Evolutionary conservation across 2,329 filamentous ascomycete genomes (phyloP).

Genomic region (Botrytis tulipae): DNA sequence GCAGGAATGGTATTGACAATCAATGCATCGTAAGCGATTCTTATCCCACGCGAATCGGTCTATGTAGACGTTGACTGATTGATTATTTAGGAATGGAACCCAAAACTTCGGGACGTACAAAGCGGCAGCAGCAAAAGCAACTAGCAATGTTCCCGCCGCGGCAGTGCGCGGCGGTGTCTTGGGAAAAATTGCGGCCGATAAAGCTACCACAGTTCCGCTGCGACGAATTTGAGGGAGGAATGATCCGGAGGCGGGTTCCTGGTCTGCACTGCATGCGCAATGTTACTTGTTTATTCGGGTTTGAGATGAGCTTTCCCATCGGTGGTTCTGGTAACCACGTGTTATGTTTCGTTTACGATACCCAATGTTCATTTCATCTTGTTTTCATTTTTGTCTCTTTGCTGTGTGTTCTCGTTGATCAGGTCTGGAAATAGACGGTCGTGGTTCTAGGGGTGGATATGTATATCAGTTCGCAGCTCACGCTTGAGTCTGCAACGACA

Average conservation of each 20-base stretch:
- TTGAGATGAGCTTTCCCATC: not conserved
- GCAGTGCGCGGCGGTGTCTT: not conserved
- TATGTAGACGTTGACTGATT: not conserved
- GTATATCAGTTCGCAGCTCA: not conserved
- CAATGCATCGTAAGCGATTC: slow-evolving; percentile 34
- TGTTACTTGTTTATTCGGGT: not conserved
- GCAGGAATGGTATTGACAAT: slow-evolving; percentile 44
- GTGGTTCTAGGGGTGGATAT: not conserved
- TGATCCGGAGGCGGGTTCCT: not conserved
- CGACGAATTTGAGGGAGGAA: not conserved
- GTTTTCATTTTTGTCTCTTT: not conserved
- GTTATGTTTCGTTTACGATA: not conserved
- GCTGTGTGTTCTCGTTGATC: not conserved
- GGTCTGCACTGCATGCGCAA: not conserved
- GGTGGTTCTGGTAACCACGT: not conserved
- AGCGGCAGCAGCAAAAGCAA: slow-evolving; percentile 5
- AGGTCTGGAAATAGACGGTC: not conserved
- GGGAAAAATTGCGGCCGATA: not conserved
- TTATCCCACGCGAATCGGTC: no score
- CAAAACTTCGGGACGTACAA: slow-evolving; percentile 13
- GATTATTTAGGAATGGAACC: not conserved
- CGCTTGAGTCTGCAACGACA: not conserved
- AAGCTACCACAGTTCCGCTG: slow-evolving; percentile 9
- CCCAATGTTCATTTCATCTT: not conserved
- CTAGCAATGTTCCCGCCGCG: not conserved